Base-by-base conservation (phyloP, 768 basidiomycete species). In the Mycena floridula region DNA sequence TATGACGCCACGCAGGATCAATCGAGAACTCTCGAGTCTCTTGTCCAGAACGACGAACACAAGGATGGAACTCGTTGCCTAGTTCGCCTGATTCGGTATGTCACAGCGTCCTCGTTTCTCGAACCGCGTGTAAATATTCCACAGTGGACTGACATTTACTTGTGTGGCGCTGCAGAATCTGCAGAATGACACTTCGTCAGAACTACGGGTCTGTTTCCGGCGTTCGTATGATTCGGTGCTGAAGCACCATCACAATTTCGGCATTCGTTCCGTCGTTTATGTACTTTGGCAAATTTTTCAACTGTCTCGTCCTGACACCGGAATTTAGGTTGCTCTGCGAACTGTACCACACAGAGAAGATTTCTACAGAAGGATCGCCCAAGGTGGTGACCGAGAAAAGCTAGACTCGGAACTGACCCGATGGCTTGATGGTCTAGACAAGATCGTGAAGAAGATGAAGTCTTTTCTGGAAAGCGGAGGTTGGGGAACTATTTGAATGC, bases 211-310 rank as follows among this genome's bases (percentile, higher is more conserved):
- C 46, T 86, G 85, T 60, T 88, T 89, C 68, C 76, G 73, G 59
- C 68, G 76, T 32, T 73, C 86, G 3, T 89, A 85, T 58, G 84
- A 89, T 49, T 69, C 71, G 43, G 77, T 85, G 15, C 68, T 89
- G 40, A 66, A 61, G 42, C 81, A 79, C 47, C 82, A 86, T 59
- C 82, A 85, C 56, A 68, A 76, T 0, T 84, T 83, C 57, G 24
- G 86, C 51, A 70, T 87, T 48, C 79, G 83, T 20, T 76, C 81
- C 18, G 61, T 85, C 45, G 78, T 84, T 23, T 66, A 70, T 22
- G 83, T 85, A 44, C 52, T 81, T 60, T 6, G 1, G 15, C n/a
- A 21, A 8, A 12, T 25, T 38, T 40, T 32, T 7, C 2, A 18
- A 45, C 22, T 26, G 32, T 11, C 35, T 26, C 15, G 9, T 23